Evolutionary conservation across 345 rosid genomes (phyloP).

Genomic region (Eucalyptus viminalis): DNA sequence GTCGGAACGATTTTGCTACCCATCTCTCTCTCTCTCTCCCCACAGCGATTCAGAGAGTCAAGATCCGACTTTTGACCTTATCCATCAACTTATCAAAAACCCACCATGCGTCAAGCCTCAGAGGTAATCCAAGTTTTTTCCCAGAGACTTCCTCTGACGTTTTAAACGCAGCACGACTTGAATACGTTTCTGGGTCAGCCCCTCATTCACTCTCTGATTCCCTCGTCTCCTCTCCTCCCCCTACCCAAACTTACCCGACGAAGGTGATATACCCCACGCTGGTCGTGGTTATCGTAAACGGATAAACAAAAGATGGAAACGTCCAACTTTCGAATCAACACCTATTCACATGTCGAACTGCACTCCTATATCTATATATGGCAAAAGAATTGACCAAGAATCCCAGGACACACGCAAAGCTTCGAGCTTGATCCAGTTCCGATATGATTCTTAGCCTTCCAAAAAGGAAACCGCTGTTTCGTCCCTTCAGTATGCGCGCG

Average conservation of each 20-base stretch:
- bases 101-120: no score
- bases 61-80: no score
- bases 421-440: not conserved
- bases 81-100: no score
- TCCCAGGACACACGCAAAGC: not conserved
- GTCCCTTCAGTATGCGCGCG: not conserved
- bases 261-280: not conserved
- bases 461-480: not conserved
- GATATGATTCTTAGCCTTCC: rapidly evolving
- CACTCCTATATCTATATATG: not conserved
- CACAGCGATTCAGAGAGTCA: no score
- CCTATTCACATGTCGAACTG: not conserved
- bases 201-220: not conserved
- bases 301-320: not conserved
- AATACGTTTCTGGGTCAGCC: no score
- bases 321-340: not conserved
- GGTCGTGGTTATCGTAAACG: not conserved
- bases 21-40: no score
- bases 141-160: no score
- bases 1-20: no score
- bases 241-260: not conserved
- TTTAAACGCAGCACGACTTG: no score
- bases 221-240: not conserved
- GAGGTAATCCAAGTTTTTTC: no score
- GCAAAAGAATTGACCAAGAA: not conserved